A percentile compares a stretch with the other conserved stretches of the same genome.
Conservation (phyloP, 1,284 basidiomycete species). For the Microbotryum violaceum region DNA sequence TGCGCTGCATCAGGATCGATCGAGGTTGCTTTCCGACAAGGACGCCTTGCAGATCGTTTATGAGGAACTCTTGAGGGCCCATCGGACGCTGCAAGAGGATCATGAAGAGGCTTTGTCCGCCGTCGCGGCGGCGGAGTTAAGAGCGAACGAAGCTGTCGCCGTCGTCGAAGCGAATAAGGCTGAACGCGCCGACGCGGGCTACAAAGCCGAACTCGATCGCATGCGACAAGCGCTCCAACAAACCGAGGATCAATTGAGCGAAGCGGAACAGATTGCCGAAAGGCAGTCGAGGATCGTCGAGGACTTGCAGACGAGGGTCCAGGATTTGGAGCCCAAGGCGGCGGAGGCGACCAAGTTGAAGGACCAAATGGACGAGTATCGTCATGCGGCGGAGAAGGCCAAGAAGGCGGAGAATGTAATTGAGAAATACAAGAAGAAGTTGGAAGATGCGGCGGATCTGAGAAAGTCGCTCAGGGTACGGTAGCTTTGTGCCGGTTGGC, state of each 20-base stretch:
- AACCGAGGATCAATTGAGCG: constrained; percentile 75
- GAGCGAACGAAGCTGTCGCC: neutral
- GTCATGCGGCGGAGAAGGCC: constrained; percentile 66
- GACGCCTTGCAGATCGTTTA: constrained; percentile 43
- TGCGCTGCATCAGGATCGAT: constrained; percentile 67
- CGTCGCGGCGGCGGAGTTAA: constrained; percentile 45
- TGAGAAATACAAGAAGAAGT: constrained; percentile 98
- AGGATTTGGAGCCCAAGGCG: constrained; percentile 71
- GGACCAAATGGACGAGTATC: constrained; percentile 86
- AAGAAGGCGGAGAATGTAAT: constrained; percentile 94
- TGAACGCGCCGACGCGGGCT: constrained; percentile 60
- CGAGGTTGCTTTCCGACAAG: constrained; percentile 64
- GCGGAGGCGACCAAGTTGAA: constrained; percentile 71
- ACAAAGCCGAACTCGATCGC: constrained; percentile 70
- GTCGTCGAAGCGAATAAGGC: constrained; percentile 36
- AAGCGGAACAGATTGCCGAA: constrained; percentile 69
- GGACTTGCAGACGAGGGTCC: constrained; percentile 51
- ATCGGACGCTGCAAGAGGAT: constrained; percentile 65
- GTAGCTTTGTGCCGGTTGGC: constrained; percentile 15
- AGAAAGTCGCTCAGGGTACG: constrained; percentile 72
- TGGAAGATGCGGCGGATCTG: constrained; percentile 85
- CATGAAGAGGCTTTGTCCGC: constrained; percentile 62
- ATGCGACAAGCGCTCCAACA: constrained; percentile 75
- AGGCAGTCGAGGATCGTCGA: constrained; percentile 60
- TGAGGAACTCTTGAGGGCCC: constrained; percentile 62